These are phyloP conservation scores for Nasturtium officinale DNA, from an alignment of 345 rosid species.

Conservation along the genomic window DNA sequence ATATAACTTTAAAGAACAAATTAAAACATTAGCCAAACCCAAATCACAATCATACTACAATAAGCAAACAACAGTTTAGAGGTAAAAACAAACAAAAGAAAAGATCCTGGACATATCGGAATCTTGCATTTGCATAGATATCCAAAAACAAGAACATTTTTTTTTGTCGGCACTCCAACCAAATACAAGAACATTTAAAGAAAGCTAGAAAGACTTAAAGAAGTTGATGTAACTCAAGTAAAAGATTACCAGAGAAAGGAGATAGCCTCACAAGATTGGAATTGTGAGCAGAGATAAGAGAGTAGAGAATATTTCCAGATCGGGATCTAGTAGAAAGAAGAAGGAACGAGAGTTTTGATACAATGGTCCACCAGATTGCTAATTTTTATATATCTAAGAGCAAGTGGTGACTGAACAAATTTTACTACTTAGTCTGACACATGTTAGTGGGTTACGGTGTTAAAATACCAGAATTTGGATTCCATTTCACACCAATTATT, in stretches of 20 bases:
- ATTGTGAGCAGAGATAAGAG: neutral
- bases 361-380: neutral
- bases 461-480: conserved; percentile 36
- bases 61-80: neutral
- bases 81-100: neutral
- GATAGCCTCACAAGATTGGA: conserved; percentile 12
- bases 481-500: conserved; percentile 21
- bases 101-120: neutral
- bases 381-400: neutral
- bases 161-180: no score
- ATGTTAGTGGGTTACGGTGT: conserved; percentile 8
- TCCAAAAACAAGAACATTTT: conserved; percentile 23
- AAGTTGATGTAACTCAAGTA: neutral
- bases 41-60: conserved; percentile 4
- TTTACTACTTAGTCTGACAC: conserved; percentile 2
- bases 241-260: conserved; percentile 15
- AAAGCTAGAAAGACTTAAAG: neutral
- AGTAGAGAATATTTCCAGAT: conserved; percentile 23
- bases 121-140: conserved; percentile 8
- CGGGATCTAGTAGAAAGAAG: conserved; percentile 33
- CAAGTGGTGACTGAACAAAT: conserved; percentile 21
- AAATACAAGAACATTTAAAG: conserved; percentile 27
- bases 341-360: neutral
- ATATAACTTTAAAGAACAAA: neutral
- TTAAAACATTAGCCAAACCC: neutral